Evolutionary conservation across 2,329 filamentous ascomycete genomes (phyloP).

Genomic region (Aspergillus unguis): DNA sequence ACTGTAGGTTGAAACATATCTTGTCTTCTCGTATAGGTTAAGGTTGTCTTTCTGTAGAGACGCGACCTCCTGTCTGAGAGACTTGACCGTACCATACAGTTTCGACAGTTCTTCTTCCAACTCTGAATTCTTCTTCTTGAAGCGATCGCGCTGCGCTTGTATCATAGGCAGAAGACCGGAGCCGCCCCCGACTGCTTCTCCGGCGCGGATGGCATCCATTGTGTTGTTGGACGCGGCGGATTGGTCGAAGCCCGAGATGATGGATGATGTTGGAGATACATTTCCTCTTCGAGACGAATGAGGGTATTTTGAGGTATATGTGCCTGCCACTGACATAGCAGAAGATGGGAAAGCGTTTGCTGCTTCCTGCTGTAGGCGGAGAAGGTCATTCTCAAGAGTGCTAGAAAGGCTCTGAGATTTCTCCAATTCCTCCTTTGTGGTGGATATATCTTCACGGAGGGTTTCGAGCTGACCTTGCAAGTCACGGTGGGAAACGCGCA

Average conservation of each 20-base stretch:
- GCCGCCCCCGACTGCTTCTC: slow-evolving; percentile 68
- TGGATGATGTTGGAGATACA: slow-evolving; percentile 90
- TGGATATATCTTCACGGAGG: slow-evolving; percentile 78
- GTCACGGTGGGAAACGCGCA: slow-evolving; percentile 92
- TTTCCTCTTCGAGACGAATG: slow-evolving; percentile 66
- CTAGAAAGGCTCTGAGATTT: slow-evolving; percentile 78
- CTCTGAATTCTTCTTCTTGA: slow-evolving; percentile 92
- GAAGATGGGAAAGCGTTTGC: slow-evolving; percentile 77
- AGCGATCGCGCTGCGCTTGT: slow-evolving; percentile 93
- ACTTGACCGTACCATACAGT: slow-evolving; percentile 74
- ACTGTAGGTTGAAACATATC: slow-evolving; percentile 92
- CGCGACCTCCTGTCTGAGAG: slow-evolving; percentile 83
- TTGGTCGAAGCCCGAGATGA: slow-evolving; percentile 94
- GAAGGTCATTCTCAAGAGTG: slow-evolving; percentile 87
- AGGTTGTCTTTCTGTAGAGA: slow-evolving; percentile 95
- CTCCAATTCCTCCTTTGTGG: slow-evolving; percentile 80
- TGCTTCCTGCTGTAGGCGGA: slow-evolving; percentile 80
- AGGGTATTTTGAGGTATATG: slow-evolving; percentile 76
- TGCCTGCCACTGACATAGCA: slow-evolving; percentile 88
- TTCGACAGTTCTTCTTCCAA: slow-evolving; percentile 88
- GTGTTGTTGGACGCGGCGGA: slow-evolving; percentile 50
- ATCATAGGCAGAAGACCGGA: slow-evolving; percentile 96
- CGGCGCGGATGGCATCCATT: slow-evolving; percentile 60
- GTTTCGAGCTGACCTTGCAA: slow-evolving; percentile 74
- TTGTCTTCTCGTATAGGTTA: slow-evolving; percentile 93